Percentiles rank a stretch among this genome's conserved stretches.
Evolutionary conservation across 2,329 filamentous ascomycete genomes (phyloP).

Genomic region (Pseudogymnoascus verrucosus): DNA sequence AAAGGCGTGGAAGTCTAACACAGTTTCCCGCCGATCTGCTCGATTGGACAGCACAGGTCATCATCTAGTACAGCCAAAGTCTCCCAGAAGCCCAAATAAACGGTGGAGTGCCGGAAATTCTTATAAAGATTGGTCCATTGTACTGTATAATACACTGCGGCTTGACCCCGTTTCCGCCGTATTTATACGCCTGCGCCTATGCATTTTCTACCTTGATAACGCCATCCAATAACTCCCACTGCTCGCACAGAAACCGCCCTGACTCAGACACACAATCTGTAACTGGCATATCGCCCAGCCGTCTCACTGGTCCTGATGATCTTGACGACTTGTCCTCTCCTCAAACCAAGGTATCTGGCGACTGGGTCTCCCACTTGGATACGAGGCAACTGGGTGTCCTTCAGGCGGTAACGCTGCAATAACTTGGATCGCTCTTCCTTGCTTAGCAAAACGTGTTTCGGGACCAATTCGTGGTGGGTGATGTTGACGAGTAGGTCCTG

Average conservation of each 20-base stretch:
- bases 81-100: background rate
- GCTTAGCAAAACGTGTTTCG: conserved; percentile 84
- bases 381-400: conserved; percentile 92
- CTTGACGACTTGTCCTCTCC: conserved; percentile 92
- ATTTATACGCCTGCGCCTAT: conserved; percentile 8
- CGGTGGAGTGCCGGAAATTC: background rate
- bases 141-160: conserved; percentile 8
- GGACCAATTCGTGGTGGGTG: conserved; percentile 93
- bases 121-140: background rate
- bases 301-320: conserved; percentile 95
- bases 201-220: conserved; percentile 7
- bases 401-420: conserved; percentile 83
- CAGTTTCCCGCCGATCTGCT: background rate
- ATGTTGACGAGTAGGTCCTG: conserved; percentile 96
- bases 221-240: conserved; percentile 8
- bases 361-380: conserved; percentile 91
- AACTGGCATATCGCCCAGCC: conserved; percentile 92
- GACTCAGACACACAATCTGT: conserved; percentile 59
- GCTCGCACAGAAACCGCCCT: background rate
- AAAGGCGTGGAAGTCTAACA: background rate
- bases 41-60: background rate
- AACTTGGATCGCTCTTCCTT: conserved; percentile 81
- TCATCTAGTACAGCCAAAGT: background rate
- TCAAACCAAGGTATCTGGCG: conserved; percentile 81
- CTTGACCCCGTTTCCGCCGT: background rate